Conservation (phyloP, 768 basidiomycete species). For the Steccherinum ochraceum region DNA sequence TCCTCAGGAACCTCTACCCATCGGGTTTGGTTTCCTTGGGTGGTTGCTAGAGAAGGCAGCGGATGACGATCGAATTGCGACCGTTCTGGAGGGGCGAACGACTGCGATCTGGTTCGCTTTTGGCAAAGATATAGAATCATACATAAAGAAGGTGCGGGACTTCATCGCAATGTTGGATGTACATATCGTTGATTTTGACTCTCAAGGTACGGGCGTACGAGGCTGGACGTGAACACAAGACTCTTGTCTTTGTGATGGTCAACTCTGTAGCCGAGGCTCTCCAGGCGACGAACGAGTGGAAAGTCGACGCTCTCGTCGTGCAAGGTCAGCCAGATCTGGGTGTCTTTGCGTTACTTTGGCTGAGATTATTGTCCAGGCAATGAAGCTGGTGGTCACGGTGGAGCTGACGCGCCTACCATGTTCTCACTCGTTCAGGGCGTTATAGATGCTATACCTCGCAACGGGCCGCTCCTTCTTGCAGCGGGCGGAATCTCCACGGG, state of each 20-base stretch:
- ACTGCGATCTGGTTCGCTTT: conserved; percentile 69
- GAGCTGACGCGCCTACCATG: conserved; percentile 48
- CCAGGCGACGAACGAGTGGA: conserved; percentile 51
- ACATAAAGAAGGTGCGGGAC: conserved; percentile 34
- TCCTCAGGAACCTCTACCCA: conserved; percentile 28
- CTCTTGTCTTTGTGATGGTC: conserved; percentile 56
- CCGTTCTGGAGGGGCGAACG: conserved; percentile 47
- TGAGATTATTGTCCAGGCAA: conserved; percentile 41
- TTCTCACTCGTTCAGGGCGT: conserved; percentile 54
- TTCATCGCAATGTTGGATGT: too few species aligned
- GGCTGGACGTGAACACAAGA: conserved; percentile 31
- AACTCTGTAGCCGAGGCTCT: conserved; percentile 49
- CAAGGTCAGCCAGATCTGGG: conserved; percentile 46
- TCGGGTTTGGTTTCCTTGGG: conserved; percentile 66
- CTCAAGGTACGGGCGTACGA: conserved; percentile 49
- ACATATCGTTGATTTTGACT: too few species aligned
- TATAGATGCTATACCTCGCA: conserved; percentile 31
- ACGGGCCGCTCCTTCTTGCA: conserved; percentile 52
- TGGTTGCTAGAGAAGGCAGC: conserved; percentile 57
- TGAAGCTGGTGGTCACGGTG: conserved; percentile 79
- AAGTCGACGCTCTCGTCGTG: conserved; percentile 66
- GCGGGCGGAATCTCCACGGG: conserved; percentile 72
- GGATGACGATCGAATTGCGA: conserved; percentile 35
- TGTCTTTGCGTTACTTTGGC: neutral
- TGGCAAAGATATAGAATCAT: conserved; percentile 46